Evolutionary conservation across 768 basidiomycete genomes (phyloP), one percentile per base, ranked within the genome.

Genomic region (Filobasidium floriforme): DNA sequence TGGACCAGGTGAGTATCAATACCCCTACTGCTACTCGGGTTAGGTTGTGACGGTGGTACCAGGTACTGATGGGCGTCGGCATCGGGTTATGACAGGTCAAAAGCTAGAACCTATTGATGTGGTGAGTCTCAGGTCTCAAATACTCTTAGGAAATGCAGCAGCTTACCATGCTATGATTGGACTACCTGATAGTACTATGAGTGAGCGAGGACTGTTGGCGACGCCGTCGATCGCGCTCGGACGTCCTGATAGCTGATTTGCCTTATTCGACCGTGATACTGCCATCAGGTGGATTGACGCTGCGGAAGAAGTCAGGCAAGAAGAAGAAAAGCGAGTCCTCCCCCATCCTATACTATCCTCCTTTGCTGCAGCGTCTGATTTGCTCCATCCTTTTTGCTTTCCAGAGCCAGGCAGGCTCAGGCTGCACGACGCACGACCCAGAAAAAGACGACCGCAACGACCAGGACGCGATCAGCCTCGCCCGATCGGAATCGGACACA

Each of bases 101-200:
- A 57, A 57, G 26, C 54, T 57, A 15, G 54, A 57, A 24, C 54
- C 54, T 32, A 28, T 57, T n/a, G 54, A 57, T 26, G 54, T 57
- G 54, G 54, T 57, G 24, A 26, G 54, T 37, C 32, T 9, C 32
- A 37, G 32, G 4, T 37, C 32, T 37, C 32, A 9, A 37, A 37
- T 37, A 37, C 32, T 37, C 32, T 37, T 9, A 37, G 9, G 3
- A 3, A 9, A 4, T 37, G 9, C 32, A 37, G 32, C 32, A 9
- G 32, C 32, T 37, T 37, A 37, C 24, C 14, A 57, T 57, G 54
- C 3, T 28, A 6, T 2, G 7, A 26, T 26, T 15, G 54, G 14
- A 57, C 24, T 15, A 24, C 54, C 24, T 15, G 4, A 14, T 57
- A 57, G 54, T 57, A 57, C 24, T 57, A 57, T 24, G 54, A 57